A percentile compares a stretch with the other conserved stretches of the same genome.
Conservation (phyloP, 2,329 filamentous ascomycete genomes). For the Pestalotiopsis sp. region DNA sequence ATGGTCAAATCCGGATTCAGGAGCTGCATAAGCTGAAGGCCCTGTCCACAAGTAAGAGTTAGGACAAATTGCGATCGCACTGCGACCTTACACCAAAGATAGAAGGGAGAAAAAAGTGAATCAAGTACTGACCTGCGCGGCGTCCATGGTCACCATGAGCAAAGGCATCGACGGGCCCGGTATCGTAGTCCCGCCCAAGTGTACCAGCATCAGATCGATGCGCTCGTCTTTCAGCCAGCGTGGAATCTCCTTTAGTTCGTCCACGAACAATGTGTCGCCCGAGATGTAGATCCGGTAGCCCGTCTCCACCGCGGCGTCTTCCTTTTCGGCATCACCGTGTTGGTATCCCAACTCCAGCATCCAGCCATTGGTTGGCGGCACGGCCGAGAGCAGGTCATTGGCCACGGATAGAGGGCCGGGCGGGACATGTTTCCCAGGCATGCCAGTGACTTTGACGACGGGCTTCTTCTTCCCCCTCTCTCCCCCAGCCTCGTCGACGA, state of each 20-base stretch:
- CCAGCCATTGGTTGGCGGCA: slow-evolving; percentile 70
- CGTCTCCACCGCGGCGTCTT: slow-evolving; percentile 38
- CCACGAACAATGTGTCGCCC: slow-evolving; percentile 65
- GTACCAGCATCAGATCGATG: slow-evolving; percentile 69
- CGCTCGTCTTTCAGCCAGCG: slow-evolving; percentile 53
- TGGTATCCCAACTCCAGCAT: slow-evolving; percentile 63
- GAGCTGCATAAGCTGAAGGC: slow-evolving; percentile 60
- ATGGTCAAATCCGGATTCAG: slow-evolving; percentile 65
- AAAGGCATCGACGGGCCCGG: slow-evolving; percentile 61
- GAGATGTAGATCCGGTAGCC: slow-evolving; percentile 69
- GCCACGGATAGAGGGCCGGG: slow-evolving; percentile 40
- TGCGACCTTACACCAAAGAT: not conserved
- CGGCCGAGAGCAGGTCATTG: slow-evolving; percentile 41
- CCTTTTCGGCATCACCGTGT: slow-evolving; percentile 18
- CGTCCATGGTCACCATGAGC: slow-evolving; percentile 73
- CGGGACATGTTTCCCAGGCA: slow-evolving; percentile 67
- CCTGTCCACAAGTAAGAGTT: slow-evolving; percentile 38
- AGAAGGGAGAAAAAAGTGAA: not conserved
- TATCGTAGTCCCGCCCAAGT: slow-evolving; percentile 68
- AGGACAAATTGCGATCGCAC: not conserved
- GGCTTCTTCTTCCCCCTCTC: slow-evolving; percentile 28
- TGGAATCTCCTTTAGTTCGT: slow-evolving; percentile 65
- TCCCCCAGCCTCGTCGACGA: not conserved
- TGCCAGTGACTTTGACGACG: slow-evolving; percentile 60
- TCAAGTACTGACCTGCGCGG: slow-evolving; percentile 37